Evolutionary conservation across 1,284 basidiomycete genomes (phyloP).

Genomic region (Leccinum angustisporum): DNA sequence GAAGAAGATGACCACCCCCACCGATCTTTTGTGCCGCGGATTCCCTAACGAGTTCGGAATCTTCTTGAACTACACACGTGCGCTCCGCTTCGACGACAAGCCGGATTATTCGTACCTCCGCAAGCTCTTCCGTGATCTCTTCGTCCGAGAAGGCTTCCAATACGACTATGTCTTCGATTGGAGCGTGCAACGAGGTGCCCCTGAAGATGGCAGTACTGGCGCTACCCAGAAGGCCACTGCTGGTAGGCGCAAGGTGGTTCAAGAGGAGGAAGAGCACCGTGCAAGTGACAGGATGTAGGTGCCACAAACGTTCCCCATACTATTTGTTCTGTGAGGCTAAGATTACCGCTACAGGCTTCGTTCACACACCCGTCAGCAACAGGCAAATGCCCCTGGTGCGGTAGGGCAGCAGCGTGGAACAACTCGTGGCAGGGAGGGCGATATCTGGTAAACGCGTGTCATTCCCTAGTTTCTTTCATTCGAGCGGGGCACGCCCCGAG

Average conservation of each 20-base stretch:
- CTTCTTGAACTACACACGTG: slow-evolving; percentile 54
- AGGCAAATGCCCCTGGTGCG: slow-evolving; percentile 52
- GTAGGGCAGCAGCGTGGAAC: slow-evolving; percentile 60
- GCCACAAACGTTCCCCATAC: slow-evolving; percentile 31
- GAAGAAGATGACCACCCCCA: slow-evolving; percentile 99
- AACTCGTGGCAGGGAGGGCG: slow-evolving; percentile 60
- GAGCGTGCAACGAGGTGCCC: slow-evolving; percentile 81
- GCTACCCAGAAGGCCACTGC: slow-evolving; percentile 58
- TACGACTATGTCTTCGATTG: slow-evolving; percentile 99
- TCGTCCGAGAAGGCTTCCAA: slow-evolving; percentile 95
- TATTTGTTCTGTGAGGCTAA: slow-evolving; percentile 18
- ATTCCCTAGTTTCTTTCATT: slow-evolving; percentile 43
- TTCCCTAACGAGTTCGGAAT: slow-evolving; percentile 98
- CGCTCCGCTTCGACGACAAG: slow-evolving; percentile 97
- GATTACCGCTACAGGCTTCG: slow-evolving; percentile 56
- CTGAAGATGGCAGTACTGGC: slow-evolving; percentile 61
- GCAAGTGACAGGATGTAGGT: slow-evolving; percentile 78
- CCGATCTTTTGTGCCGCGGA: slow-evolving; percentile 91
- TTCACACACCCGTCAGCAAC: slow-evolving; percentile 80
- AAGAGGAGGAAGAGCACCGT: slow-evolving; percentile 78
- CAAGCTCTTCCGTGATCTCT: slow-evolving; percentile 97
- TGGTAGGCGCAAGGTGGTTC: slow-evolving; percentile 71
- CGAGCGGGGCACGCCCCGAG: slow-evolving; percentile 53
- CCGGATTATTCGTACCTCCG: slow-evolving; percentile 97
- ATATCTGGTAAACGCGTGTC: slow-evolving; percentile 66